Evolutionary conservation across 2,329 filamentous ascomycete genomes (phyloP).

Genomic region (Colletotrichum sp.): DNA sequence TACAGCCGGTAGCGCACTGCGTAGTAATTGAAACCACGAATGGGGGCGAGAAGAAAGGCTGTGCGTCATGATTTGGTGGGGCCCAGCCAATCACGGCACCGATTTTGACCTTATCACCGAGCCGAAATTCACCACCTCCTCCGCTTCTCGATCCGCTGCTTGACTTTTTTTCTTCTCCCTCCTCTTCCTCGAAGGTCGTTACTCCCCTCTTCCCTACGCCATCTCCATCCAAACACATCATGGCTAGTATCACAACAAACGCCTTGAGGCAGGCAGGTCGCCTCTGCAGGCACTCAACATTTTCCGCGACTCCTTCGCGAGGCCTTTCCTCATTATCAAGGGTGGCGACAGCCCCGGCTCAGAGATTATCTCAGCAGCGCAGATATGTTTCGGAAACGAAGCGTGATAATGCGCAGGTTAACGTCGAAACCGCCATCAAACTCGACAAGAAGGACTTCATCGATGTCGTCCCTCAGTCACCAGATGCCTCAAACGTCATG

Average conservation of each 20-base stretch:
- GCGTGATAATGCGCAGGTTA: slow-evolving; percentile 80
- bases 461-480: slow-evolving; percentile 49
- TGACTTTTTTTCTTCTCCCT: slow-evolving; percentile 5
- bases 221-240: slow-evolving; percentile 36
- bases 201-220: slow-evolving; percentile 19
- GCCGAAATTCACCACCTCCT: slow-evolving; percentile 1
- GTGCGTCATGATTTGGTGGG: slow-evolving; percentile 7
- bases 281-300: slow-evolving; percentile 49
- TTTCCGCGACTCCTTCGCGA: slow-evolving; percentile 36
- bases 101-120: slow-evolving; percentile 15
- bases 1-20: not conserved
- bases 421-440: slow-evolving; percentile 82
- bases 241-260: slow-evolving; percentile 71
- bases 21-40: not conserved
- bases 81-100: not conserved
- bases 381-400: slow-evolving; percentile 86
- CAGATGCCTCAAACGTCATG: slow-evolving; percentile 65
- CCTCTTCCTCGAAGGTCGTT: slow-evolving; percentile 16
- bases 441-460: slow-evolving; percentile 86
- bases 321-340: slow-evolving; percentile 37
- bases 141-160: not conserved
- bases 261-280: slow-evolving; percentile 78
- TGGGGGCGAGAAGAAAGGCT: not conserved
- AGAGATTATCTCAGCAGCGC: slow-evolving; percentile 47
- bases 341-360: slow-evolving; percentile 31